Evolutionary conservation across 805 yeast genomes (phyloP).

Genomic region (Cyberlindnera veronae): DNA sequence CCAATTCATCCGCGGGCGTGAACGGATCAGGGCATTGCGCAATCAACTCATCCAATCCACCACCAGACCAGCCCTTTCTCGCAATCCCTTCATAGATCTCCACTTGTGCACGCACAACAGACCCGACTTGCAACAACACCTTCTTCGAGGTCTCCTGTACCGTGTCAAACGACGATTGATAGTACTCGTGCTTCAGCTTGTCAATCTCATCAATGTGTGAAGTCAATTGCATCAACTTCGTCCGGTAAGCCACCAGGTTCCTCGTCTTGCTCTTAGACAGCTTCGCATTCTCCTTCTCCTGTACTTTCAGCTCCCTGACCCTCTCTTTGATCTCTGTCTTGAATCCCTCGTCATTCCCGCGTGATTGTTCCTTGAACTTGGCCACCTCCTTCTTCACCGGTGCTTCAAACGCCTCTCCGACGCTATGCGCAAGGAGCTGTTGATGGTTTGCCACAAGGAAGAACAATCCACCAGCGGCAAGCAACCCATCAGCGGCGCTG

Average conservation of each 20-base stretch:
- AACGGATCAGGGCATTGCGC: slow-evolving; percentile 67
- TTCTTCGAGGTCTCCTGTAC: slow-evolving; percentile 59
- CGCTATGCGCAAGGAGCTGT: slow-evolving; percentile 57
- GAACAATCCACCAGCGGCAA: slow-evolving; percentile 74
- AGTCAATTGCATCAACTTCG: slow-evolving; percentile 63
- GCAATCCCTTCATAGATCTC: slow-evolving; percentile 81
- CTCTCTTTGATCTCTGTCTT: slow-evolving; percentile 49
- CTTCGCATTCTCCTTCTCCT: slow-evolving; percentile 59
- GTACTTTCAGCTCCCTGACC: slow-evolving; percentile 48
- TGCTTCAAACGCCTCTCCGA: slow-evolving; percentile 50
- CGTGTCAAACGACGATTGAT: slow-evolving; percentile 56
- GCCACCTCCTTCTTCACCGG: slow-evolving; percentile 47
- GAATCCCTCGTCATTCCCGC: slow-evolving; percentile 49
- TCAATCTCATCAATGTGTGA: slow-evolving; percentile 78
- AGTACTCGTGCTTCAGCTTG: slow-evolving; percentile 68
- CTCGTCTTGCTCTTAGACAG: slow-evolving; percentile 58
- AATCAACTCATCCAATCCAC: slow-evolving; percentile 72
- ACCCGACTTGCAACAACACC: slow-evolving; percentile 53
- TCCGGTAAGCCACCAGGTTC: slow-evolving; percentile 64
- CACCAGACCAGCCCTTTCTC: slow-evolving; percentile 82
- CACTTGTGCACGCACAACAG: slow-evolving; percentile 72
- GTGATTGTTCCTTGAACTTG: slow-evolving; percentile 41
- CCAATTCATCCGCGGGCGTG: slow-evolving; percentile 23
- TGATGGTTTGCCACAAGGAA: slow-evolving; percentile 75
- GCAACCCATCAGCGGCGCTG: slow-evolving; percentile 55